Evolutionary conservation across 2,329 filamentous ascomycete genomes (phyloP), one percentile per base, ranked within the genome.

Genomic region (Diplocarpon mali): DNA sequence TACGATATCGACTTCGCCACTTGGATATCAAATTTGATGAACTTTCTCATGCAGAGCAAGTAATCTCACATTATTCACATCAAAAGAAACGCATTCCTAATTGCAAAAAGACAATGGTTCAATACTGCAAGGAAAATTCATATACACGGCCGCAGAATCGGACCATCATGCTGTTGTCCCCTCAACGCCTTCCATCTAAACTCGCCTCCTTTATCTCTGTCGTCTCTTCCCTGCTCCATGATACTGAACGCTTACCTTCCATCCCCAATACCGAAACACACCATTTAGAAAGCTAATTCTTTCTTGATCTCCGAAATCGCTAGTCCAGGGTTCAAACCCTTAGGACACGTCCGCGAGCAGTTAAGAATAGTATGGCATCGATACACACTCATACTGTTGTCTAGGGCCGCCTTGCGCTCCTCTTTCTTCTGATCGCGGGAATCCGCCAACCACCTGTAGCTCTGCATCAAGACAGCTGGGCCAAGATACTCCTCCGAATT

Each of bases 301-400:
- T 95, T 95, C 85, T 96, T 96, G 67, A 95, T 95, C 75, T 95
- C 85, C 42, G 89, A 89, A 70, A 98, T 94, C 14, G 92, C 92
- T 64, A 86, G 75, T 54, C 86, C 92, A 15, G 92, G 92, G 74
- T 98, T 98, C 59, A 98, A 69, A 37, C 92, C 92, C 85, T 98
- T 98, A 64, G 92, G 92, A 69, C 92, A 98, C 45, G 90, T 95
- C 67, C 87, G 76, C 56, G 89, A 90, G 80, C 90, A 98, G 78
- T 98, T 98, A 59, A 98, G 79, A 64, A 98, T 98, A 53, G 92
- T 98, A 75, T 98, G 92, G 76, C 92, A 98, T 62, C 92, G 79
- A 77, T 98, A 98, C 67, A 98, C 67, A 69, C 85, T 93, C 92
- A 98, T 98, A 64, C 84, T 92, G 78, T 98, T 98, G 70, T 98